Percentiles rank a stretch among this genome's conserved stretches.
These are phyloP conservation scores for Penicillium coffeae DNA, from an alignment of 495 filamentous ascomycete genomes.

Conservation along the genomic window DNA sequence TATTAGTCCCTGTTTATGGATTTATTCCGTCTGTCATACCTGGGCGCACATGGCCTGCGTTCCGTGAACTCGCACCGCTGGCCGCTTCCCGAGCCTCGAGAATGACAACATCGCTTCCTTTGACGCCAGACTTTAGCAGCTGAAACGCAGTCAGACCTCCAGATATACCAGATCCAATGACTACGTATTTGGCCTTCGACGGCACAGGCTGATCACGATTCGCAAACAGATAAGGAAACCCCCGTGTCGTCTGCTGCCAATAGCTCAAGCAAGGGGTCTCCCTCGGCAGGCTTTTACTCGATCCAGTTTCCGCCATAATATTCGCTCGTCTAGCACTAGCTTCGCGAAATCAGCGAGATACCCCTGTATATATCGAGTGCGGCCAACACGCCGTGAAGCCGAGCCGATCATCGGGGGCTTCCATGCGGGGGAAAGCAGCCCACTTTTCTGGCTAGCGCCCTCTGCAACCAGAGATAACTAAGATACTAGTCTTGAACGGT, in stretches of 20 bases:
- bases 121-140: conserved; percentile 19
- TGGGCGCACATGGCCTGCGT: conserved; percentile 33
- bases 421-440: neutral
- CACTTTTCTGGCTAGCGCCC: too few relatives aligned
- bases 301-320: conserved; percentile 1
- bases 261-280: conserved; percentile 24
- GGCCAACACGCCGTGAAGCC: too few relatives aligned
- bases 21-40: conserved; percentile 9
- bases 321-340: neutral
- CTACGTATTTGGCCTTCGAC: conserved; percentile 15
- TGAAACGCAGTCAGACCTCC: conserved; percentile 26
- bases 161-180: conserved; percentile 30
- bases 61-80: conserved; percentile 28
- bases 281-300: conserved; percentile 23
- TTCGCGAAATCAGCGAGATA: neutral
- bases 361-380: too few relatives aligned
- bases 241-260: conserved; percentile 33
- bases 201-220: conserved; percentile 14
- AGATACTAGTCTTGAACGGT: too few relatives aligned
- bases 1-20: neutral
- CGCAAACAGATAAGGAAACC: conserved; percentile 20
- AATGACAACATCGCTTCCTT: conserved; percentile 24
- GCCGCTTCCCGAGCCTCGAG: conserved; percentile 32
- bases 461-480: too few relatives aligned
- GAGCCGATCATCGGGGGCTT: neutral